phyloP scores from a whole-genome alignment of 106 monocot species.

The Iris macrosiphon region DNA sequence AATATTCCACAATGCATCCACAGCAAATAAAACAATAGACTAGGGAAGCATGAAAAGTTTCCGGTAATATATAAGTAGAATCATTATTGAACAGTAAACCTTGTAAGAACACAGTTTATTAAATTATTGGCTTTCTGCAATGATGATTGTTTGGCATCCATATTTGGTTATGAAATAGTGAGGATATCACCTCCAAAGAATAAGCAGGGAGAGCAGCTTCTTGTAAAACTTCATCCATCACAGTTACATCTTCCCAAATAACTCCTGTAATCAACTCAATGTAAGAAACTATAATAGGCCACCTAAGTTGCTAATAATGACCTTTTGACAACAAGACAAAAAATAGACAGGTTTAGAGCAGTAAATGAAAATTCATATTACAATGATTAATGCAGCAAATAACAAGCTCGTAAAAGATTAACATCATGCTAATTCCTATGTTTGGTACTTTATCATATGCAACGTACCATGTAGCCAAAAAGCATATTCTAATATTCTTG shows the following conservation, averaged over 20 bases:
- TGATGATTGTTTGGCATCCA: too few species aligned
- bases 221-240: slow-evolving; percentile 86
- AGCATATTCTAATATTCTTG: too few species aligned
- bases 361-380: too few species aligned
- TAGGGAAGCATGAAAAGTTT: background rate
- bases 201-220: slow-evolving; percentile 89
- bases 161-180: slow-evolving; percentile 2
- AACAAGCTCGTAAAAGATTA: too few species aligned
- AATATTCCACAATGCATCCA: too few species aligned
- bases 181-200: slow-evolving; percentile 64
- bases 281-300: too few species aligned
- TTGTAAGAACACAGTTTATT: background rate
- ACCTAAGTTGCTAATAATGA: background rate
- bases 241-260: slow-evolving; percentile 56
- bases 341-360: background rate
- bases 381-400: too few species aligned
- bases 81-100: background rate
- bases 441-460: too few species aligned
- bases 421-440: too few species aligned
- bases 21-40: background rate
- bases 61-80: background rate
- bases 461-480: too few species aligned
- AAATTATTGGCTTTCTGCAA: too few species aligned
- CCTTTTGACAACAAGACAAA: background rate
- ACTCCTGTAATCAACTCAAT: slow-evolving; percentile 24